A percentile compares a stretch with the other conserved stretches of the same genome.
phyloP scores from a whole-genome alignment of 495 filamentous ascomycete species.

The Penicillium silybi region DNA sequence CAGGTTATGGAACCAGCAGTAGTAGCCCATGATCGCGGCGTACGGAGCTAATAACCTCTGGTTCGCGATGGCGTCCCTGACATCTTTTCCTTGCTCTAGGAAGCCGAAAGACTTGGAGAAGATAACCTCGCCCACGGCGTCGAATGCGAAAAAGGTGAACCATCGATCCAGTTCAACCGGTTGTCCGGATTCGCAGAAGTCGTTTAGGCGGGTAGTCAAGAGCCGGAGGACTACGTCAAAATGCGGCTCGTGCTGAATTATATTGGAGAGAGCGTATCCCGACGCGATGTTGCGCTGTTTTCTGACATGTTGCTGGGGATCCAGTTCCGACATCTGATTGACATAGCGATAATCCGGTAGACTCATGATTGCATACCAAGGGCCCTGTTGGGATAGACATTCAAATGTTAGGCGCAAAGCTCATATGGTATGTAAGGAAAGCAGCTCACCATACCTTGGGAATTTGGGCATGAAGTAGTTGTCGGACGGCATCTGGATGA shows the following conservation, averaged over 20 bases:
- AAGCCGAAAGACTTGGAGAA: constrained; percentile 44
- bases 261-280: constrained; percentile 37
- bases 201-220: constrained; percentile 28
- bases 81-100: constrained; percentile 33
- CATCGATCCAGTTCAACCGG: constrained; percentile 39
- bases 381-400: constrained; percentile 18
- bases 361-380: constrained; percentile 30
- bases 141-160: constrained; percentile 48
- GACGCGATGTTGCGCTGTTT: constrained; percentile 32
- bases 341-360: constrained; percentile 38
- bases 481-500: constrained; percentile 41
- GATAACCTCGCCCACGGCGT: constrained; percentile 39
- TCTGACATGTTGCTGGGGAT: constrained; percentile 30
- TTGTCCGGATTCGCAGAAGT: constrained; percentile 15
- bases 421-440: not conserved
- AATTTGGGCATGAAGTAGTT: constrained; percentile 26
- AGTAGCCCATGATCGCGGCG: constrained; percentile 35
- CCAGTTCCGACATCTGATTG: constrained; percentile 42
- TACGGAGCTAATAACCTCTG: constrained; percentile 35
- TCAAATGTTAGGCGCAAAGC: not conserved
- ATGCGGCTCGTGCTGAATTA: constrained; percentile 36
- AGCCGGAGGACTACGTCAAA: constrained; percentile 33
- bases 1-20: constrained; percentile 34
- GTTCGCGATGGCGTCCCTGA: constrained; percentile 40
- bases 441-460: constrained; percentile 16